These are phyloP conservation scores for Saccharomycopsis vini DNA, from an alignment of 805 yeast species.

Conservation along the genomic window DNA sequence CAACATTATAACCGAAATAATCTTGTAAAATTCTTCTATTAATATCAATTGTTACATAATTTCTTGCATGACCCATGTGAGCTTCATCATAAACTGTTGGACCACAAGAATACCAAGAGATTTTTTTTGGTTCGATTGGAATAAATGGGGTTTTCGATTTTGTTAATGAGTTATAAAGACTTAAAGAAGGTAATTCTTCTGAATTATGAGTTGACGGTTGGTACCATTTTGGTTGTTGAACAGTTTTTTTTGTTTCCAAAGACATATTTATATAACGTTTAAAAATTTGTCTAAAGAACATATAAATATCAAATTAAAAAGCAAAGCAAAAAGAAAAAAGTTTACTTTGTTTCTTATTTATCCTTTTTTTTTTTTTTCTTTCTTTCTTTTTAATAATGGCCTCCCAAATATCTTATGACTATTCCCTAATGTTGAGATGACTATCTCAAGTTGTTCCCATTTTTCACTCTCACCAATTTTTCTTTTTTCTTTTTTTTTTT, in stretches of 20 bases:
- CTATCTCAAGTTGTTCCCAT: too few relatives aligned
- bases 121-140: slow-evolving; percentile 54
- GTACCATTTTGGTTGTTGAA: slow-evolving; percentile 46
- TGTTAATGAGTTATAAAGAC: slow-evolving; percentile 76
- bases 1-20: slow-evolving; percentile 83
- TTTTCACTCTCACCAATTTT: too few relatives aligned
- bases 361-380: too few relatives aligned
- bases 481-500: too few relatives aligned
- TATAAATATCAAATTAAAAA: too few relatives aligned
- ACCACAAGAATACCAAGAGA: slow-evolving; percentile 96
- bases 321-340: too few relatives aligned
- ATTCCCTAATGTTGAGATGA: too few relatives aligned
- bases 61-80: slow-evolving; percentile 98
- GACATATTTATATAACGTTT: slow-evolving; percentile 20
- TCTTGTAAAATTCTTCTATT: slow-evolving; percentile 82
- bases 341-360: too few relatives aligned
- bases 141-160: slow-evolving; percentile 68
- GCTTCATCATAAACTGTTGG: slow-evolving; percentile 95
- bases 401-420: too few relatives aligned
- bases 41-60: slow-evolving; percentile 90
- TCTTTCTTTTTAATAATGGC: too few relatives aligned
- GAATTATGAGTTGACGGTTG: slow-evolving; percentile 17
- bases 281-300: too few relatives aligned
- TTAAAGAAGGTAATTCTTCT: slow-evolving; percentile 37
- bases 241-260: slow-evolving; percentile 24